Percentiles rank a stretch among this genome's conserved stretches.
phyloP scores from a whole-genome alignment of 176 grass and related monocot genomes.

The Areca catechu region DNA sequence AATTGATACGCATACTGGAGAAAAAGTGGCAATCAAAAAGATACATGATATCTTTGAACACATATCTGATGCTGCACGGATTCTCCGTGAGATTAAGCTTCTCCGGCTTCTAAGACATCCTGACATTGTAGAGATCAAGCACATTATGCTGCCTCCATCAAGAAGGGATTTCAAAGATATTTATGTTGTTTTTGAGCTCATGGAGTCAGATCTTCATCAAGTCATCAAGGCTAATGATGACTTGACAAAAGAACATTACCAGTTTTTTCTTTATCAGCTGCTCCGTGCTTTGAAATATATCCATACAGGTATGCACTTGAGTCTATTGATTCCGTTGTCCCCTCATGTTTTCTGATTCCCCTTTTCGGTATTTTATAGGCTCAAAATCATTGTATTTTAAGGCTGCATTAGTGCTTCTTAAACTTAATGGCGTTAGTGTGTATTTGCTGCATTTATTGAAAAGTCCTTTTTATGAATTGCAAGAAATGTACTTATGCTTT shows the following conservation, averaged over 20 bases:
- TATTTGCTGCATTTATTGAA: too few species aligned
- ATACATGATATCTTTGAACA: conserved; percentile 90
- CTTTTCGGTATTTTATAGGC: too few species aligned
- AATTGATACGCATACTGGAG: conserved; percentile 69
- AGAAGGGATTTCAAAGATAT: conserved; percentile 87
- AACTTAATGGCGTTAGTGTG: too few species aligned
- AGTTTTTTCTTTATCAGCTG: conserved; percentile 96
- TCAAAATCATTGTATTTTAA: too few species aligned
- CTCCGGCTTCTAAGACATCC: conserved; percentile 75
- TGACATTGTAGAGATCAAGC: conserved; percentile 93
- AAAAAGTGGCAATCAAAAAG: conserved; percentile 94
- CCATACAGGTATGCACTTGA: conserved; percentile 54
- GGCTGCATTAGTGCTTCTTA: too few species aligned
- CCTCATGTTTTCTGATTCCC: too few species aligned
- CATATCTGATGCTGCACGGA: conserved; percentile 69
- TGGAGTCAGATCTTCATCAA: conserved; percentile 96
- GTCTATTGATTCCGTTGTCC: too few species aligned
- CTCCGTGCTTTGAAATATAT: conserved; percentile 90
- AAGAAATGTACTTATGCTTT: too few species aligned
- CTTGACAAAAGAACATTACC: conserved; percentile 85
- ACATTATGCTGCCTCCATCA: conserved; percentile 78
- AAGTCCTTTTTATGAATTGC: too few species aligned
- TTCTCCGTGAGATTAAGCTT: conserved; percentile 91
- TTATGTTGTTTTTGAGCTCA: conserved; percentile 88
- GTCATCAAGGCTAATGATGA: conserved; percentile 98